Conservation (phyloP, 257 asterid species). For the Lycium barbarum region DNA sequence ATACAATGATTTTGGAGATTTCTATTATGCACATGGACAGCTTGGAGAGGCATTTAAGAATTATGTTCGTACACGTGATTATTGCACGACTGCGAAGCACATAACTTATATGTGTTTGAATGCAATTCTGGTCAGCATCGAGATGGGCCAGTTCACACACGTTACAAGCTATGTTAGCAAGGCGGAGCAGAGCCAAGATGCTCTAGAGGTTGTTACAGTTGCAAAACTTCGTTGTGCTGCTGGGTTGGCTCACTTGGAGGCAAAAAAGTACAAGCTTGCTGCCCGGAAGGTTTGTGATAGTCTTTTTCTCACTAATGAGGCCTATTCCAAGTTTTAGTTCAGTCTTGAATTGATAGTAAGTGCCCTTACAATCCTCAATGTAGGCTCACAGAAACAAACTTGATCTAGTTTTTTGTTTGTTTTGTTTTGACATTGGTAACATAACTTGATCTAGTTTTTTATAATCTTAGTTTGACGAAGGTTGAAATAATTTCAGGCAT, state of each 20-base stretch:
- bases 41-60: constrained; percentile 92
- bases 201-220: constrained; percentile 65
- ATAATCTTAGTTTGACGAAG: constrained; percentile 12
- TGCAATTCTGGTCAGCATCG: constrained; percentile 92
- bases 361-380: background rate
- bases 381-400: background rate
- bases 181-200: constrained; percentile 85
- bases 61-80: constrained; percentile 94
- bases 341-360: background rate
- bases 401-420: background rate
- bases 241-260: constrained; percentile 87
- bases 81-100: constrained; percentile 91
- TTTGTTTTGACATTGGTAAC: too few species aligned
- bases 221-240: constrained; percentile 88
- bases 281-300: constrained; percentile 83
- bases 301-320: background rate
- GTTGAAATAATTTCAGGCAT: constrained; percentile 1
- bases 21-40: constrained; percentile 82
- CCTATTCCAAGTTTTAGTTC: background rate
- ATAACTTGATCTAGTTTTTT: background rate
- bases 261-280: constrained; percentile 88
- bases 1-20: constrained; percentile 96
- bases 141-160: constrained; percentile 95
- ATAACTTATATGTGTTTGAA: constrained; percentile 87
- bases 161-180: constrained; percentile 88